Conservation (phyloP, 495 filamentous ascomycete species). For the Penicillium cosmopolitanum region DNA sequence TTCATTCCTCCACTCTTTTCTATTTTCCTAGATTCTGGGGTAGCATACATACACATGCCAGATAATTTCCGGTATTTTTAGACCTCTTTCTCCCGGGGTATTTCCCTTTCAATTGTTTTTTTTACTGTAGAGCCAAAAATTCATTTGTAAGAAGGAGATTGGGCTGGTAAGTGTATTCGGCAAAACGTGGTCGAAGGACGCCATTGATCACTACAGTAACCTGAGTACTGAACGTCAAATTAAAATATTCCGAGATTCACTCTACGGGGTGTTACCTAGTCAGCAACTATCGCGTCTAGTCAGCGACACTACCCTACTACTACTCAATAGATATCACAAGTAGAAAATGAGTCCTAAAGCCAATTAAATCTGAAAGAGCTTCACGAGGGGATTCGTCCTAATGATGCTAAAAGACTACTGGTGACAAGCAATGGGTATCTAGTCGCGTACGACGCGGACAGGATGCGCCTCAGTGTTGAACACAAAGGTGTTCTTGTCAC, state of each 20-base stretch:
- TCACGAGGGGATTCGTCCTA: background rate
- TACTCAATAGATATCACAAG: background rate
- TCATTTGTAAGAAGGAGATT: too few species aligned
- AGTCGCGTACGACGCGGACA: slow-evolving; percentile 51
- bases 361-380: background rate
- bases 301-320: too few species aligned
- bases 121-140: too few species aligned
- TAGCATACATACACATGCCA: slow-evolving; percentile 11
- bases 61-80: background rate
- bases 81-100: background rate
- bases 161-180: too few species aligned
- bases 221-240: too few species aligned
- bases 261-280: too few species aligned
- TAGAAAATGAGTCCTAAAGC: background rate
- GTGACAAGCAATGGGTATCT: background rate
- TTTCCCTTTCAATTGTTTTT: too few species aligned
- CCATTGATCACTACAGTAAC: too few species aligned
- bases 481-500: slow-evolving; percentile 65
- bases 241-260: too few species aligned
- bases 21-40: slow-evolving; percentile 14
- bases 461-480: slow-evolving; percentile 90
- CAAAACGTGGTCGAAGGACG: too few species aligned
- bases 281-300: too few species aligned
- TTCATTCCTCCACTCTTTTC: slow-evolving; percentile 12
- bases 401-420: background rate